A percentile compares a stretch with the other conserved stretches of the same genome.
Evolutionary conservation across 306 rosid genomes (phyloP).

Genomic region (Mimosa bimucronata): DNA sequence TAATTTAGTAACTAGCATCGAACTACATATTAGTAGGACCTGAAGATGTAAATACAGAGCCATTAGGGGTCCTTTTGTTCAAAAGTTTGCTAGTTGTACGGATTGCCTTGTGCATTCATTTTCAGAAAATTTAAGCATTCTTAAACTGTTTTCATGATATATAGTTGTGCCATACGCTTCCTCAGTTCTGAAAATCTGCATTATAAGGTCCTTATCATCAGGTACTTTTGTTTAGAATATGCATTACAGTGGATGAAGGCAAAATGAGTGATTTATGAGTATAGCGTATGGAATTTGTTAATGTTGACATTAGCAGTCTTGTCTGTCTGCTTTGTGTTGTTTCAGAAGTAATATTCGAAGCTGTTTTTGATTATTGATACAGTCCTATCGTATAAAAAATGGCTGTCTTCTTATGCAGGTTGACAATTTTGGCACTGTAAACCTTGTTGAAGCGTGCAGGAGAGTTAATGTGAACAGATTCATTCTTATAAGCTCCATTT

Average conservation of each 20-base stretch:
- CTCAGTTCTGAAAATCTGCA: not conserved
- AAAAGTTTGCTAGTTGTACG: constrained; percentile 10
- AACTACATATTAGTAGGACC: constrained; percentile 15
- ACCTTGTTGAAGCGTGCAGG: constrained; percentile 93
- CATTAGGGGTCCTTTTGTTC: constrained; percentile 26
- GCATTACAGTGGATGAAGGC: not conserved
- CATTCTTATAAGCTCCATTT: constrained; percentile 89
- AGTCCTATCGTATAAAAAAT: constrained; percentile 19
- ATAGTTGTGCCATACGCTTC: not conserved
- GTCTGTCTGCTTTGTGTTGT: not conserved
- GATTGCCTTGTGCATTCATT: not conserved
- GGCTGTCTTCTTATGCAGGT: constrained; percentile 55
- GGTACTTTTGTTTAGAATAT: not conserved
- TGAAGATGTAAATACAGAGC: constrained; percentile 33
- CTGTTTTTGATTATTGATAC: not conserved
- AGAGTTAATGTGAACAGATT: constrained; percentile 74
- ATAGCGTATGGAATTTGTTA: not conserved
- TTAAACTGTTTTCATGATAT: not conserved
- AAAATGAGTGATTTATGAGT: not conserved
- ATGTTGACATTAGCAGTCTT: not conserved
- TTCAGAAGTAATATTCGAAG: not conserved
- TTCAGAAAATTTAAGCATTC: constrained; percentile 16
- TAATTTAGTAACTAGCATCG: constrained; percentile 13
- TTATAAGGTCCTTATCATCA: not conserved
- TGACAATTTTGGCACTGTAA: constrained; percentile 89